Base-by-base conservation (phyloP, 495 filamentous ascomycete genomes). In the Bombardia bombarda region DNA sequence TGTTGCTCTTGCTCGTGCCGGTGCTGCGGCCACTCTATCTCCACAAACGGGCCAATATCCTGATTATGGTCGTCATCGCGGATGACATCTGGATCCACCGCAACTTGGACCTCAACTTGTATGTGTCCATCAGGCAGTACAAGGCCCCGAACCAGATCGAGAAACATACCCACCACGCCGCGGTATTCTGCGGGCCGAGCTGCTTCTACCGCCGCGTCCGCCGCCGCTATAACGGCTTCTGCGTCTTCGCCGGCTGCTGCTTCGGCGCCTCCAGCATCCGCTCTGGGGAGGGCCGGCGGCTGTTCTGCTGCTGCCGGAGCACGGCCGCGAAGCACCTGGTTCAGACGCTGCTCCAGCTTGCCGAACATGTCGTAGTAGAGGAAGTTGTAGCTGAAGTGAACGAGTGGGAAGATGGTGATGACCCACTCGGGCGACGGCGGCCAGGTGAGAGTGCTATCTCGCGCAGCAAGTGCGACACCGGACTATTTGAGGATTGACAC, bases 381-480 rank as follows among this genome's bases (percentile, higher is more conserved):
- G n/a, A 68, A 63, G 38, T 76, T 72, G 60, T 94, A 92, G 19
- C 73, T 66, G 17, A 75, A 67, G 28, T 84, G 79, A 22, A 89
- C 46, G 41, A 78, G 78, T 1, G 87, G 87, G 30, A 90, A 68
- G 3, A 80, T 54, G 0, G 78, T 70, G 45, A 92, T 66, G 13
- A 80, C 79, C 70, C 86, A 75, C n/a, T 76, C 70, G 3, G 83
- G 75, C 18, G 78, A 85, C 0, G 85, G 85, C 12, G 87, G 87
- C 87, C 87, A 94, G 13, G 41, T 24, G 4, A 53, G 42, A 10
- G 60, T 39, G 34, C 60, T 14, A 16, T 65, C 42, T 7, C 57
- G 43, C 12, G 43, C 42, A 14, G 58, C 28, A 1, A 57, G 50
- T 8, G 4, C 30, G 8, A 38, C 30, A 33, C 39, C 50, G 35